These are phyloP conservation scores for Silene latifolia DNA, from an alignment of 148 eudicot genomes.

Conservation along the genomic window DNA sequence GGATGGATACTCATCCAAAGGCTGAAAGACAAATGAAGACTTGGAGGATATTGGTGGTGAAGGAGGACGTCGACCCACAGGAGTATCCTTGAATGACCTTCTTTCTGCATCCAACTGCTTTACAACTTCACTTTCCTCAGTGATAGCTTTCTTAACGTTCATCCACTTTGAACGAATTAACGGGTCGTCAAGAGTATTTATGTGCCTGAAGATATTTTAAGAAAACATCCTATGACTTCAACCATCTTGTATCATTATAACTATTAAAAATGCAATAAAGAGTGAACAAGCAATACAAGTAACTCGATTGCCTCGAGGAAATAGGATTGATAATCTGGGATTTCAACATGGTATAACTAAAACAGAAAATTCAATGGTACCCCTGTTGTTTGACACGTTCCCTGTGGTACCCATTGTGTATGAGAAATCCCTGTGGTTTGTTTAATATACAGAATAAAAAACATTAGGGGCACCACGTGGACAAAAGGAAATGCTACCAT, in stretches of 20 bases:
- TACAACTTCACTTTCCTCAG: conserved; percentile 92
- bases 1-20: conserved; percentile 90
- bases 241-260: background rate
- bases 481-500: no score
- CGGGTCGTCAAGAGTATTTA: conserved; percentile 85
- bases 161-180: conserved; percentile 83
- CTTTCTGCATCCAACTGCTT: conserved; percentile 94
- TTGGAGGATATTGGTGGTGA: conserved; percentile 91
- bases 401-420: no score
- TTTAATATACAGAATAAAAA: no score
- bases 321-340: background rate
- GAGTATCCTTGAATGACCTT: conserved; percentile 81
- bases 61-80: conserved; percentile 78
- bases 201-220: conserved; percentile 47
- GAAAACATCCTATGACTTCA: background rate
- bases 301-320: background rate
- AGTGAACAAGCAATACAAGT: background rate
- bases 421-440: no score
- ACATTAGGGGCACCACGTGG: no score
- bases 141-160: conserved; percentile 88
- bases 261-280: background rate
- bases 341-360: background rate
- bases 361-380: no score
- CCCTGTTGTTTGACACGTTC: no score
- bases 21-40: conserved; percentile 93